Base-by-base conservation (phyloP, 345 rosid genomes). In the Orychophragmus violaceus region DNA sequence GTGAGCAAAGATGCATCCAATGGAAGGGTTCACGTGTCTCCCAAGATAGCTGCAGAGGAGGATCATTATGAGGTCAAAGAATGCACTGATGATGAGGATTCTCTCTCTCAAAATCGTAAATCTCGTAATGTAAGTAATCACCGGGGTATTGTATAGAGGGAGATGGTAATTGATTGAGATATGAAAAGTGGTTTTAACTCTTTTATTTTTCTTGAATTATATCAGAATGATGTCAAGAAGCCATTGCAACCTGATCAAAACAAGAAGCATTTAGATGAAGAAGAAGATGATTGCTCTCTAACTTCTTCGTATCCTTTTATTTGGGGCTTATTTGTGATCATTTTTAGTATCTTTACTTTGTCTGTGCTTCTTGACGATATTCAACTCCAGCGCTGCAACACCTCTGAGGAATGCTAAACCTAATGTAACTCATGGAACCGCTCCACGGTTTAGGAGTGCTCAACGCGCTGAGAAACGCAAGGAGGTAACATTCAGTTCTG, bases 401-500 rank as follows among this genome's bases (percentile, higher is more conserved):
- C 85, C 91, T 44, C 68, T 78, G 23, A 78, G 87, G 64, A 78
- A 87, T 11, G 44, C 60, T 50, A 86, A 80, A 68, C 76, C 85
- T 46, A 81, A 64, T 74, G 83, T 87, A 61, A 94, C 99, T 25
- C 70, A 84, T 60, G 99, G 95, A 53, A 65, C 83, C 13, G 97
- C 99, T 76, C 99, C 99, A 1, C 72, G 83, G 14, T 94, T 94
- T 72, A 85, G 71, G 74, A 79, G 87, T 68, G 75, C 81, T 44
- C 84, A 82, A 21, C 93, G 99, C n/a, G 95, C 95, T 11, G 95
- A 84, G 70, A 94, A 85, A 81, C 89, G 99, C 39, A 94, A 18
- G 79, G 97, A 94, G 96, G 99, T 94, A n/a, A n/a, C n/a, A n/a
- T n/a, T n/a, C n/a, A n/a, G n/a, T n/a, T n/a, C n/a, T n/a, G n/a